Base-by-base conservation (phyloP, 257 asterid species). In the Schizonepeta tenuifolia region DNA sequence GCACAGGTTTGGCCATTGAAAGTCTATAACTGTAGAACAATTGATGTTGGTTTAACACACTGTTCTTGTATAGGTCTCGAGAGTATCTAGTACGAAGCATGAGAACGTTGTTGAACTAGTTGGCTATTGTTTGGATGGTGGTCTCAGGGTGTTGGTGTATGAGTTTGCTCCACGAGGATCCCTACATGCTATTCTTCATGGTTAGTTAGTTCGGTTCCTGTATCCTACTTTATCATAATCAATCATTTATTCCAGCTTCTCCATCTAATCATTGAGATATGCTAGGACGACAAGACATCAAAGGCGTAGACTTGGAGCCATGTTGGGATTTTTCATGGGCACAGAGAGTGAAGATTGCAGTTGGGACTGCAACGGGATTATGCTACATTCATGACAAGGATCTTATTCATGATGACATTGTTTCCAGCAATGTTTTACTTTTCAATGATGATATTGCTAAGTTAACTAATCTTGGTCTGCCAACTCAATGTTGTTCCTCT, bases 81-180 rank as follows among this genome's bases (percentile, higher is more conserved):
- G 77, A 75, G 71, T 80, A 20, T 87, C 90, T 49, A 76, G 89
- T 50, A 62, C 84, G 40, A 81, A 84, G 69, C 88, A 86, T 41
- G 86, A 83, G 24, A 79, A 89, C 51, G 69, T 85, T 22, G 87
- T 85, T 33, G 82, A 82, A 63, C 86, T 85, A 75, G 81, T 83
- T 13, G 90, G 95, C 50, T 86, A 88, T 67, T 84, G 81, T 68
- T 77, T 83, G 67, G 89, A 80, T 57, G 85, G 84, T 40, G 78
- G 65, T 12, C 88, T 79, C 12, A 68, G n/a, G n/a, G n/a, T 81
- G 41, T 70, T 86, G 51, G 90, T 88, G 24, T 81, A 79, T 61
- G 90, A 86, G 75, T 86, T 73, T 78, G 90, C 89, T 14, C 63
- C 88, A 46, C 73, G 67, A 80, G 91, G 94, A 31, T 86, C 95